phyloP scores from a whole-genome alignment of 352 stramenopile genomes.

The Peronospora destructor region DNA sequence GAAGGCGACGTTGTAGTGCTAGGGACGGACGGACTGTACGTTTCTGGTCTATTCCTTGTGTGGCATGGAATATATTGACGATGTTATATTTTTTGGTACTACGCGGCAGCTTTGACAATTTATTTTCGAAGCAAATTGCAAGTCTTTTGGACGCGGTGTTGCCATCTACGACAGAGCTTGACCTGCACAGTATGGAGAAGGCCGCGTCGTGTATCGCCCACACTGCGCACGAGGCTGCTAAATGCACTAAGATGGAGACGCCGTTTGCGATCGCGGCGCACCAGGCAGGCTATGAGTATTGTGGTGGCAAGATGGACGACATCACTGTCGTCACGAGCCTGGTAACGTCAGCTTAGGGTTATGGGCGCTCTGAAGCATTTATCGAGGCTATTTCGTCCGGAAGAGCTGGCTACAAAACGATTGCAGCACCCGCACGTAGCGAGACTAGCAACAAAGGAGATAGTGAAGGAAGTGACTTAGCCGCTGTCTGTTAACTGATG shows the following conservation, averaged over 20 bases:
- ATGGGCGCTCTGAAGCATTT: not conserved
- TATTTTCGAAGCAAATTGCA: slow-evolving; percentile 85
- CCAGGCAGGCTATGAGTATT: slow-evolving; percentile 71
- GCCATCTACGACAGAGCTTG: slow-evolving; percentile 40
- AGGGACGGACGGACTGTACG: slow-evolving; percentile 90
- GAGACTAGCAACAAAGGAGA: too few species aligned
- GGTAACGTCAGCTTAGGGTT: slow-evolving; percentile 27
- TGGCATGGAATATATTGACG: not conserved
- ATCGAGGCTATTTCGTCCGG: slow-evolving; percentile 1
- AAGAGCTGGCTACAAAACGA: slow-evolving; percentile 10
- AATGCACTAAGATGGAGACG: slow-evolving; percentile 60
- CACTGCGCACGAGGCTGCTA: slow-evolving; percentile 72
- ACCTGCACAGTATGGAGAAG: slow-evolving; percentile 64
- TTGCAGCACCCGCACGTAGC: not conserved
- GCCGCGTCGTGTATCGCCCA: slow-evolving; percentile 73
- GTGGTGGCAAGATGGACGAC: slow-evolving; percentile 88
- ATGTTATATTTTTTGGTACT: not conserved
- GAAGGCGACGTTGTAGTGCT: slow-evolving; percentile 90
- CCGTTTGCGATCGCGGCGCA: slow-evolving; percentile 70
- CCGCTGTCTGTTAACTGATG: not conserved
- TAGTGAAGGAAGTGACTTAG: too few species aligned
- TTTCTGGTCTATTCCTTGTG: slow-evolving; percentile 1
- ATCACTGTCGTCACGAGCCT: slow-evolving; percentile 85
- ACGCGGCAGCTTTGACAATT: slow-evolving; percentile 89
- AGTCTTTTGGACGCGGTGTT: slow-evolving; percentile 59